phyloP scores from a whole-genome alignment of 2,329 filamentous ascomycete genomes.

The Passalora sequoiae region DNA sequence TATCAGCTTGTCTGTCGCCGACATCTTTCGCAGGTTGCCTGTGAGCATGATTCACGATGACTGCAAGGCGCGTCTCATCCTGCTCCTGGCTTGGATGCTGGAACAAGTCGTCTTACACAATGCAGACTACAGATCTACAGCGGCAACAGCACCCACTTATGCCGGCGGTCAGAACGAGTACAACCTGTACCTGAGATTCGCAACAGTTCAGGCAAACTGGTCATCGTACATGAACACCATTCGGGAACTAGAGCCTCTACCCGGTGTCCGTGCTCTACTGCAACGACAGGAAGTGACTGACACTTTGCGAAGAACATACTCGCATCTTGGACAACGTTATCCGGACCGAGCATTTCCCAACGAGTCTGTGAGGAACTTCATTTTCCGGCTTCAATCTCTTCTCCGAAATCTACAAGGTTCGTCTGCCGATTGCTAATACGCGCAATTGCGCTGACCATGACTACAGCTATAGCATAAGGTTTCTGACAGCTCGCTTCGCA shows the following conservation, averaged over 20 bases:
- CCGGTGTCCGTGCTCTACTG: constrained; percentile 1
- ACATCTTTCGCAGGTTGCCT: constrained; percentile 5
- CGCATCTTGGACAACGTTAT: neutral
- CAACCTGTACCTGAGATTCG: constrained; percentile 18
- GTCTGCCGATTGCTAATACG: no score
- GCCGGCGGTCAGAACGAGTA: constrained; percentile 19
- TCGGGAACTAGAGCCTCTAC: constrained; percentile 2
- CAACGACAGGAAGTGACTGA: neutral
- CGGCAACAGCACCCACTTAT: constrained; percentile 6
- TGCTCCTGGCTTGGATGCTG: constrained; percentile 5
- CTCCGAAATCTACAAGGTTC: neutral
- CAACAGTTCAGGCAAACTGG: constrained; percentile 11
- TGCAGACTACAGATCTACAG: neutral
- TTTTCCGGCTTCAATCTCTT: neutral
- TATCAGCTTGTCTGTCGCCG: constrained; percentile 13
- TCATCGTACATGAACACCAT: constrained; percentile 12
- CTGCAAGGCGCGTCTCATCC: constrained; percentile 3
- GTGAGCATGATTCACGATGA: neutral
- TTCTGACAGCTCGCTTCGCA: no score
- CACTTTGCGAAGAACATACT: neutral
- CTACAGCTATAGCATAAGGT: no score
- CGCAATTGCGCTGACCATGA: no score
- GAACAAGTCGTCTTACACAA: constrained; percentile 2
- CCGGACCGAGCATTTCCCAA: neutral
- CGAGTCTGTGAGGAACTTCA: neutral